Base-by-base conservation (phyloP, 768 basidiomycete species). In the Rhodotorula babjevae region DNA sequence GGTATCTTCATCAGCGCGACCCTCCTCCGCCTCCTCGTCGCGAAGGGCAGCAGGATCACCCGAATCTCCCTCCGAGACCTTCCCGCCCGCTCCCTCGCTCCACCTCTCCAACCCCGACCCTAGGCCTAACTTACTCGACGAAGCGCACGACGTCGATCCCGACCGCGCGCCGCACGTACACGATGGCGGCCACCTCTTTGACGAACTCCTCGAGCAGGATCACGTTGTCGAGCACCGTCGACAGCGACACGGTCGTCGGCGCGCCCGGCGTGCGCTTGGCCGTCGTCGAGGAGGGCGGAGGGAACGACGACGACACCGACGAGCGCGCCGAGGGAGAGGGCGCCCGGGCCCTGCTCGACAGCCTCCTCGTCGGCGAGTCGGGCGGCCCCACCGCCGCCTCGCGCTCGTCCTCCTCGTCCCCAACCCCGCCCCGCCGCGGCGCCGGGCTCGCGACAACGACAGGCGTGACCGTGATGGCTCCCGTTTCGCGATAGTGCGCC, bases 161-260 rank as follows among this genome's bases (percentile, higher is more conserved):
- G 65, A 94, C 81, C 81, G 87, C 89, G 72, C 90, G 84, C 69
- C 92, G 84, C 25, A 90, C 91, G 81, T 91, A 89, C 63, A 93
- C 86, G 74, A 93, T 89, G 23, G 91, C 90, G 23, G 87, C 87
- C 47, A 93, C 83, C 63, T 98, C 95, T 82, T 97, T 97, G 79
- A 97, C 89, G 72, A 89, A 90, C 81, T 97, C 95, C 81, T 97
- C 95, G 73, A 98, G 80, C 53, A 97, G 88, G 44, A 98, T 93
- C 44, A 94, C 89, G 79, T 97, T 97, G 80, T 97, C 95, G 80
- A 97, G 82, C 67, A 97, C 80, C 73, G 86, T 88, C 58, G 91
- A 93, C 64, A 98, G 83, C 15, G 90, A 92, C 40, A 94, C 85
- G 29, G 80, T 84, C 25, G 33, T 12, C 40, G 19, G 52, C 50